Evolutionary conservation across 1,284 basidiomycete species (phyloP), one percentile per base, ranked within the genome.

Genomic region (Sanghuangporus baumii): DNA sequence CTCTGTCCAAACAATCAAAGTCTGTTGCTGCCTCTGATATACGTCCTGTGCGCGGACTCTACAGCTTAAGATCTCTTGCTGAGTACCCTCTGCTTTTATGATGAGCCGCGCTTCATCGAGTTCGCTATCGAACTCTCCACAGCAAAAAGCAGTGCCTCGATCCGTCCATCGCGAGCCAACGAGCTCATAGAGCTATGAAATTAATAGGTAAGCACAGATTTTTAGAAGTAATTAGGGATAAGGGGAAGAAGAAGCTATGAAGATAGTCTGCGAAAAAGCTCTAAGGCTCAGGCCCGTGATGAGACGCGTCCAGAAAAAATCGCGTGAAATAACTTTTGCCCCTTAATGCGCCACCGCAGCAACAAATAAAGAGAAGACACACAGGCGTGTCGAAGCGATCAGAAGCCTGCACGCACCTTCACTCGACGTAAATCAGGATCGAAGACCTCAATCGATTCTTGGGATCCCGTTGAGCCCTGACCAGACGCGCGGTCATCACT

Each of bases 1-100:
- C 73, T 98, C 96, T 1, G 96, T 99, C 96, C 96, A 99, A 12
- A 99, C 96, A 66, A 99, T 98, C 52, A 99, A 83, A 1, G 97
- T 99, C 68, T 98, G 94, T 81, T 96, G 94, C 72, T 97, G 95
- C 59, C 92, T 81, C 70, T 93, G 91, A 73, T 97, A 97, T 46
- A 93, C 91, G 70, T 96, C 94, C 69, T 85, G 89, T 59, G 84
- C 82, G 55, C 89, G 87, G 68, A 93, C 91, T 48, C 84, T 81
- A 40, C 89, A 89, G 43, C 84, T 82, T 47, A 93, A 81, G 63
- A 91, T 86, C 70, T 91, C 78, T 51, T 88, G 81, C 66, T 85
- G 81, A 67, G 83, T 84, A 55, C 84, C 77, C 74, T 96, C 94
- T 8, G 89, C 85, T 67, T 91, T 91, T 16, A 94, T 94, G 61